Evolutionary conservation across 495 filamentous ascomycete genomes (phyloP), one percentile per base, ranked within the genome.

Genomic region (Podospora comata): DNA sequence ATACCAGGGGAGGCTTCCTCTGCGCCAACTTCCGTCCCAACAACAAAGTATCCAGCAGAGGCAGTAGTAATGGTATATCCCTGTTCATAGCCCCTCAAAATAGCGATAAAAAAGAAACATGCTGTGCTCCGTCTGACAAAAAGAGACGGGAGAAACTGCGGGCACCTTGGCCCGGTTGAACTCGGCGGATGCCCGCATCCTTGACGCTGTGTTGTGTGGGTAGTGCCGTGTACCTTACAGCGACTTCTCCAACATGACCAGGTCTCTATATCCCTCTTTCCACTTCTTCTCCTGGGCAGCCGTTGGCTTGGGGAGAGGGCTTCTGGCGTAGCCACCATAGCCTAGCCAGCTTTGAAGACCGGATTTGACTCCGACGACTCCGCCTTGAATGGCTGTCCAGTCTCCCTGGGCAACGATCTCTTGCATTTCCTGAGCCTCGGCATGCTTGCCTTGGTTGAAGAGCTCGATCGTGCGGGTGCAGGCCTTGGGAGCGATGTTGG

Each of bases 321-420:
- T 89, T 19, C 94, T 84, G 23, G 88, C 90, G 68, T 85, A 85
- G 19, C 90, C 91, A 20, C 93, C 93, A 75, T 97, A 97, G 61
- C 90, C 91, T 71, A 86, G 91, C 84, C 78, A 97, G 32, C 84
- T 81, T 76, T 93, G 83, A 73, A 97, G 76, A 1, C 86, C 91
- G 66, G 85, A 86, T 85, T 97, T 97, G 71, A 92, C 91, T 30
- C 90, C 92, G 18, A 96, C 87, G 66, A 97, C 91, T 26, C 93
- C 94, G 55, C 91, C 89, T 71, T 94, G 87, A 72, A 96, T 96
- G 20, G 90, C 90, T 19, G 85, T 88, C 94, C 93, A 97, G 81
- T 97, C 93, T 20, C 91, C 92, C 53, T 88, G 82, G 13, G 92
- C 91, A 44, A 97, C 86, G 56, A 94, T 79, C 15, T 89, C 90